Conservation (phyloP, 305 asterid species). For the Fraxinus floribunda region DNA sequence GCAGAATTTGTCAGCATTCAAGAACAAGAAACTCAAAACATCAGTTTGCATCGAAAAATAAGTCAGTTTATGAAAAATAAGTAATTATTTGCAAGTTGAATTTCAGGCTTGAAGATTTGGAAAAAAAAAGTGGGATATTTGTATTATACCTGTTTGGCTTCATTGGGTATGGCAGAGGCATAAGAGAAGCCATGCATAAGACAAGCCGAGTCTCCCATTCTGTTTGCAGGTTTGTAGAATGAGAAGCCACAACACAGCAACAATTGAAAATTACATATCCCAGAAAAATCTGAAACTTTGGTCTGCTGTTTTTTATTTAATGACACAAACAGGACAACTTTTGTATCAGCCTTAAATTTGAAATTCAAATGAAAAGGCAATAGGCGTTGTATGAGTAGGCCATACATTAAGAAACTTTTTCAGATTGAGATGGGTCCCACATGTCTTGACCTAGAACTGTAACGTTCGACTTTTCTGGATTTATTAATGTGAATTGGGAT, state of each 20-base stretch:
- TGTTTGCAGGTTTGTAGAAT: slow-evolving; percentile 14
- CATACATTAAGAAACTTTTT: slow-evolving; percentile 14
- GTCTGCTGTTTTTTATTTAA: background rate
- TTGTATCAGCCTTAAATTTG: slow-evolving; percentile 34
- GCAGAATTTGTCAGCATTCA: background rate
- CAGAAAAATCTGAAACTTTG: slow-evolving; percentile 23
- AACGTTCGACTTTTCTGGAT: slow-evolving; percentile 24
- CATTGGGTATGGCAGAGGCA: slow-evolving; percentile 63
- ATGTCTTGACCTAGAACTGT: background rate
- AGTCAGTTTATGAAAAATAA: background rate
- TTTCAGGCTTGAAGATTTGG: background rate
- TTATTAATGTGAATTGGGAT: slow-evolving; percentile 15
- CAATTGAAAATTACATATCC: background rate
- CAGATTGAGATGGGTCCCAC: slow-evolving; percentile 19
- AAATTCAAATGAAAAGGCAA: slow-evolving; percentile 44
- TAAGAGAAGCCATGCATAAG: slow-evolving; percentile 74
- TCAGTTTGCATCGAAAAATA: background rate
- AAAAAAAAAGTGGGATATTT: background rate
- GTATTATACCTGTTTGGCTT: slow-evolving; percentile 55
- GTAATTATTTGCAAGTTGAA: background rate
- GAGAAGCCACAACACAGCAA: slow-evolving; percentile 21
- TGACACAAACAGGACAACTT: slow-evolving; percentile 15
- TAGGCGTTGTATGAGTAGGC: slow-evolving; percentile 30
- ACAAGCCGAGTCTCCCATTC: slow-evolving; percentile 82
- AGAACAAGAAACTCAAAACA: background rate